Evolutionary conservation across 176 grass and related monocot genomes (phyloP), one percentile per base, ranked within the genome.

Genomic region (Dendrocalamus sinicus): DNA sequence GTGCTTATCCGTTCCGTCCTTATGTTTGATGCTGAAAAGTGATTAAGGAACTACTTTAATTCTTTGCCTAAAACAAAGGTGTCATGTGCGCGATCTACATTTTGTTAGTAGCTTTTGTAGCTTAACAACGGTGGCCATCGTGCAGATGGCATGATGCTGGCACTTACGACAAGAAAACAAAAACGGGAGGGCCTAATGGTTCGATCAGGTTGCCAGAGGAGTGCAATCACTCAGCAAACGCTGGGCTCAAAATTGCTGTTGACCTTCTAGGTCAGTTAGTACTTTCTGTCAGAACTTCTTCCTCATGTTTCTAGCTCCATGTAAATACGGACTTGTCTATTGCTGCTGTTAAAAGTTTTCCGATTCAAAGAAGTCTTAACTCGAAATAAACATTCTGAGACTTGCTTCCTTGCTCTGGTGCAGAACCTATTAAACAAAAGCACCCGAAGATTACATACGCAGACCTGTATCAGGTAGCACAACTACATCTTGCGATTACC

Each of bases 131-230:
- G 17, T 2, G 28, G 10, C 4, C 2, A 2, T 71, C 54, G 4
- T 41, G 80, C 67, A 96, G 94, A 70, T 96, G 91, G 91, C 94
- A 93, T 7, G 91, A 93, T 22, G 91, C 94, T 23, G 94, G 94
- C 30, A 91, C 94, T 32, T 96, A 90, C 73, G 91, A 96, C 63
- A 83, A 58, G 68, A 47, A 26, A 32, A 92, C 84, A 61, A 86
- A 84, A 40, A 93, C 90, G 0, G 90, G 93, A 75, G 93, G 94
- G 23, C 94, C 91, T 39, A 91, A 91, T 45, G 91, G 94, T 0
- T 93, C 91, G 3, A 90, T 93, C 62, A 83, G 94, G 84, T 16
- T 87, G 1, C 52, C 76, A 13, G 61, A 78, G 80, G 94, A 96
- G 87, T 83, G 91, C 59, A 51, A 54, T 28, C 94, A 96, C 26